Evolutionary conservation across 2,329 filamentous ascomycete genomes (phyloP).

Genomic region (Penicillium sp.): DNA sequence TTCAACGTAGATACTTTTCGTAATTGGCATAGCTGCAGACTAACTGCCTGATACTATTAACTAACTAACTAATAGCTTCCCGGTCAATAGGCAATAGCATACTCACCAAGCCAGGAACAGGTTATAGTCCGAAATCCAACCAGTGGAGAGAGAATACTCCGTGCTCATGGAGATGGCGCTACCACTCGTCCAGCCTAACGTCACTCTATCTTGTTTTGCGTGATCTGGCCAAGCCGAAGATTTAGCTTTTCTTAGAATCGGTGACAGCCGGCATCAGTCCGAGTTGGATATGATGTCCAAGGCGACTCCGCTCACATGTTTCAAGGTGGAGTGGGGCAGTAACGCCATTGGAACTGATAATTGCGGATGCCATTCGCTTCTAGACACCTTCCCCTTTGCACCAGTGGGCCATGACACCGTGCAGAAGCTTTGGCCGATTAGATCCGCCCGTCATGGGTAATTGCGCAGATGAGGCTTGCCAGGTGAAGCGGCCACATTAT

Average conservation of each 20-base stretch:
- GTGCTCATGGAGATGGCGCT: background rate
- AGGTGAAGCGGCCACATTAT: constrained; percentile 18
- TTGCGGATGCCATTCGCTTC: background rate
- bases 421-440: background rate
- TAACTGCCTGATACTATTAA: no score
- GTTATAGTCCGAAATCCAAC: background rate
- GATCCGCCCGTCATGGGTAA: background rate
- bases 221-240: constrained; percentile 17
- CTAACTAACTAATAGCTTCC: no score
- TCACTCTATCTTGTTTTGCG: constrained; percentile 23
- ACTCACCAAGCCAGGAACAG: background rate
- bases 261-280: background rate
- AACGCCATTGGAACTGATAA: constrained; percentile 2
- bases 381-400: background rate
- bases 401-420: background rate
- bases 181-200: constrained; percentile 18
- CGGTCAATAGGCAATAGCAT: background rate
- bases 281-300: background rate
- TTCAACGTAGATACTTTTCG: background rate
- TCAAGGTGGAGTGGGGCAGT: background rate
- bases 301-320: background rate
- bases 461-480: background rate
- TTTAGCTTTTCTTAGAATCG: background rate
- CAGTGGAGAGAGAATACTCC: background rate
- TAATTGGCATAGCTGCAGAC: no score